These are phyloP conservation scores for Trametes cingulata DNA, from an alignment of 768 basidiomycete genomes.

Conservation along the genomic window DNA sequence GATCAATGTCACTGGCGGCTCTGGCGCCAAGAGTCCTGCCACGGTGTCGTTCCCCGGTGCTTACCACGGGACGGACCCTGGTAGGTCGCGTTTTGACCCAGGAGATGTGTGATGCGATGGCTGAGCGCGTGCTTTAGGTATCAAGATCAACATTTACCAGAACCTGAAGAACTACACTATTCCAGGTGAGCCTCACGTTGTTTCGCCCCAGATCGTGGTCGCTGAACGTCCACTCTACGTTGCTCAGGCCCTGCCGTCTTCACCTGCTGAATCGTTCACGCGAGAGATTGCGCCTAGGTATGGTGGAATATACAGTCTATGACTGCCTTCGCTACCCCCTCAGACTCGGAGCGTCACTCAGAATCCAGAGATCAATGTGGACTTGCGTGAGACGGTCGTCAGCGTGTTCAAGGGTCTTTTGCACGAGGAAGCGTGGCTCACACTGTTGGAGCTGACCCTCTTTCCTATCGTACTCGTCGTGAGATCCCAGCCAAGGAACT, in stretches of 20 bases:
- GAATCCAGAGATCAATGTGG: too few relatives aligned
- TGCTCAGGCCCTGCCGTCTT: constrained; percentile 3
- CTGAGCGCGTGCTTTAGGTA: constrained; percentile 31
- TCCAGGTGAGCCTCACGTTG: constrained; percentile 21
- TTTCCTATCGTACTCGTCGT: too few relatives aligned
- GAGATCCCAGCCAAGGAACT: too few relatives aligned
- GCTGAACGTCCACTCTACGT: not conserved
- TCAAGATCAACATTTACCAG: constrained; percentile 36
- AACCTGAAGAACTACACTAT: constrained; percentile 31
- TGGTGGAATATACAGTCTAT: too few relatives aligned
- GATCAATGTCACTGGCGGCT: constrained; percentile 34
- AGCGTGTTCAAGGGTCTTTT: too few relatives aligned
- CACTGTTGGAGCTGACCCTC: too few relatives aligned
- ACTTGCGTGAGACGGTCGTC: too few relatives aligned
- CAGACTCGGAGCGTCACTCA: too few relatives aligned
- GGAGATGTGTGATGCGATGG: not conserved
- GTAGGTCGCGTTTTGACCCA: constrained; percentile 15
- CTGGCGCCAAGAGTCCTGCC: constrained; percentile 30
- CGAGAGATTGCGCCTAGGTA: too few relatives aligned
- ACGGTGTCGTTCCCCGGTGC: constrained; percentile 39
- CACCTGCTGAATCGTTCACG: constrained; percentile 35
- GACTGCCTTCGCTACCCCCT: too few relatives aligned
- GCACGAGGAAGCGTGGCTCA: too few relatives aligned
- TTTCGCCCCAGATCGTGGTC: too few relatives aligned
- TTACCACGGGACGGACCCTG: constrained; percentile 28